Evolutionary conservation across 768 basidiomycete species (phyloP), one percentile per base, ranked within the genome.

Genomic region (Trametes villosa): DNA sequence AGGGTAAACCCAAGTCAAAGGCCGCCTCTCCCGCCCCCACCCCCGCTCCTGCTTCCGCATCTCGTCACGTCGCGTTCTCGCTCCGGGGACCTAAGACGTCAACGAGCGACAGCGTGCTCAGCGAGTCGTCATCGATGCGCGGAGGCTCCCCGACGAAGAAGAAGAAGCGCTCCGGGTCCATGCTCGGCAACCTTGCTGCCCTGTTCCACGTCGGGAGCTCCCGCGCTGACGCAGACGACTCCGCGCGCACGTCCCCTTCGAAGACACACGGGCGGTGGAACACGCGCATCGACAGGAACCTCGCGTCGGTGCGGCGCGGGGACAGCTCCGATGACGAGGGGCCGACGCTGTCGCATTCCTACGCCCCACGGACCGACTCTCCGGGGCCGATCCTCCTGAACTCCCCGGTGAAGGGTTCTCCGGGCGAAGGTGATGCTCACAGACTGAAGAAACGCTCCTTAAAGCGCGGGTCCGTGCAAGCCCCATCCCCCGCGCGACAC

Each of bases 171-270:
- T 69, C 60, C 51, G 64, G 52, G 60, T 60, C 63, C 50, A 48
- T 85, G 55, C 77, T 85, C 36, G 81, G 62, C 18, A 79, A 80
- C 40, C 65, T 85, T 49, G 76, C 75, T 11, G 78, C 78, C 12
- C 68, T 84, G 18, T 85, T 86, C 68, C 68, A 72, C 18, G 55
- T 53, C 40, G 57, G 58, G 17, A 26, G 50, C 17, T 52, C 53
- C 31, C 54, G 58, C 29, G 22, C 29, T 2, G 63, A 56, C 22
- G 11, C 30, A 29, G 53, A 57, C 4, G 48, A 54, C 2, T 34
- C 58, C 15, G 1, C 22, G 38, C 42, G 27, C 24, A 20, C 44
- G n/a, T 51, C 57, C 3, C 56, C 61, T 4, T 47, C 68, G 18
- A 59, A 60, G 49, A 30, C 65, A 5, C 45, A 51, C n/a, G 27